Base-by-base conservation (phyloP, 306 rosid genomes). In the Inga laurina region DNA sequence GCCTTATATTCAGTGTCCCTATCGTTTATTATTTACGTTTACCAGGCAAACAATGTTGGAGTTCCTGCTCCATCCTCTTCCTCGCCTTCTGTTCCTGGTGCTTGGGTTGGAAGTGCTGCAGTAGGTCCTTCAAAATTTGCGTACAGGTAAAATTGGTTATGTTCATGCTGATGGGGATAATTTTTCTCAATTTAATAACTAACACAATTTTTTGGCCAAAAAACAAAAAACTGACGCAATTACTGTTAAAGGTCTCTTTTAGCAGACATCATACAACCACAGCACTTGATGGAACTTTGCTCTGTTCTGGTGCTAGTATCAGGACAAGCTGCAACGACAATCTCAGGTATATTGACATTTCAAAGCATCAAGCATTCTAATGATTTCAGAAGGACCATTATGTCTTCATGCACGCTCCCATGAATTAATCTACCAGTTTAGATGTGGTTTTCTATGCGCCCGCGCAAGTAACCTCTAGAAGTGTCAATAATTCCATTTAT, bases 251-350 rank as follows among this genome's bases (percentile, higher is more conserved):
- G 99, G 89, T 97, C 99, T 88, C 94, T 92, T 65, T 87, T 97
- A 86, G 97, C 99, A 81, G 99, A 92, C 91, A 90, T 97, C 87
- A 94, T 97, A 85, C 98, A 94, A 83, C 93, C 98, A 65, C 97
- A 92, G 72, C 94, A 97, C 90, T 87, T 94, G 82, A 97, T 91
- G 88, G 99, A 94, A 89, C 95, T 97, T 77, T 97, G 98, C 86
- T 97, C 98, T 41, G 94, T 90, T 88, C 88, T 97, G 89, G 97
- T 97, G 69, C 91, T 91, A 39, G 88, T 90, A 75, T 90, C 99
- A 4, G 97, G 93, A 84, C 98, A 91, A 90, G 91, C 95, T 66
- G 97, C 97, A 61, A 94, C 90, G 86, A 88, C 95, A 85, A 74
- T 88, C 80, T 87, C 93, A 89, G 99, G 98, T 97, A 87, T 75